phyloP scores from a whole-genome alignment of 805 yeast species.

The Blastobotrys mokoenaii region DNA sequence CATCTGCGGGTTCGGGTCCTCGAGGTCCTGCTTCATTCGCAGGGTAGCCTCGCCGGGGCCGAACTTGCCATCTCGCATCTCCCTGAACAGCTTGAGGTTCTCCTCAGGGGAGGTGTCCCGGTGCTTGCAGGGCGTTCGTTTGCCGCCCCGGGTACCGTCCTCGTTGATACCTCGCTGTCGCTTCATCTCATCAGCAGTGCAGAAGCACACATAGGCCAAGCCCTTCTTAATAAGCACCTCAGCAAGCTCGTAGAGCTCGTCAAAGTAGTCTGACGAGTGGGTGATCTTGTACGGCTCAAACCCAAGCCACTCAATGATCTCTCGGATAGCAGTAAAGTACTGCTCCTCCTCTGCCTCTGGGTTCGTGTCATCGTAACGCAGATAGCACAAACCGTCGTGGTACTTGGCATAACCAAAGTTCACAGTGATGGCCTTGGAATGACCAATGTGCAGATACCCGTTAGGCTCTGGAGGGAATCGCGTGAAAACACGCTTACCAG shows the following conservation, averaged over 20 bases:
- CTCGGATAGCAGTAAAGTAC: conserved; percentile 74
- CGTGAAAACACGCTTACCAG: conserved; percentile 78
- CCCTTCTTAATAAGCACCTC: conserved; percentile 65
- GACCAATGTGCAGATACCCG: conserved; percentile 96
- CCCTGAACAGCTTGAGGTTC: conserved; percentile 71
- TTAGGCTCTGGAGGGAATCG: conserved; percentile 99
- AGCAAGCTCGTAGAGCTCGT: conserved; percentile 78
- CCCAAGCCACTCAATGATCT: conserved; percentile 90
- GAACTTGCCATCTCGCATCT: conserved; percentile 85
- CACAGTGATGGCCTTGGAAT: conserved; percentile 94
- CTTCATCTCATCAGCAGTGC: conserved; percentile 86
- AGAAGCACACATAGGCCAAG: conserved; percentile 86
- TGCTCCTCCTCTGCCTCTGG: conserved; percentile 98
- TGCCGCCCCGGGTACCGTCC: conserved; percentile 81
- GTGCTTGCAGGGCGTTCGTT: conserved; percentile 74
- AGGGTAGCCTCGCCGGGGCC: conserved; percentile 87
- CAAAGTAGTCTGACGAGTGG: conserved; percentile 93
- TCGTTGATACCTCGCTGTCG: conserved; percentile 82
- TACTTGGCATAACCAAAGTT: conserved; percentile 94
- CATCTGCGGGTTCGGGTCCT: conserved; percentile 95
- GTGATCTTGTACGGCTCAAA: conserved; percentile 91
- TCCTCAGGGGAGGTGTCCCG: conserved; percentile 65
- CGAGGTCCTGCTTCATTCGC: conserved; percentile 92
- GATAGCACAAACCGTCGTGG: conserved; percentile 79
- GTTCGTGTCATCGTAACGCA: conserved; percentile 94